Percentiles rank a stretch among this genome's conserved stretches.
Conservation (phyloP, 1,284 basidiomycete genomes). For the Cronartium quercuum region DNA sequence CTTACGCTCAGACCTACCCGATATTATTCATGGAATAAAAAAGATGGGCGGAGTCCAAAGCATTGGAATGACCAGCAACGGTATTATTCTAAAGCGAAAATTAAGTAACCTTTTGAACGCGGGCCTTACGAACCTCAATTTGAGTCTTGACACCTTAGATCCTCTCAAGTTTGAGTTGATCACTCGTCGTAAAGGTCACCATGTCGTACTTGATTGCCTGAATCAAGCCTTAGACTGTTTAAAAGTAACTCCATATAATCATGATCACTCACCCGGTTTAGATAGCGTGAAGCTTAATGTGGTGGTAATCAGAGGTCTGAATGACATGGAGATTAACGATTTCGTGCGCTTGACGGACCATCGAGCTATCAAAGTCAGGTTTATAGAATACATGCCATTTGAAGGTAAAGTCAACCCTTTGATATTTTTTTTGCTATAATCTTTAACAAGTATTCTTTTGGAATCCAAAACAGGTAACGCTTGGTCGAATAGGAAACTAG, state of each 20-base stretch:
- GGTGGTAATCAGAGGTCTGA: slow-evolving; percentile 71
- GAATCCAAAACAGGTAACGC: slow-evolving; percentile 60
- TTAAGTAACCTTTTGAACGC: slow-evolving; percentile 56
- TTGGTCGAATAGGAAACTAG: slow-evolving; percentile 75
- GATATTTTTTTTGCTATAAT: slow-evolving; percentile 4
- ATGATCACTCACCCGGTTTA: slow-evolving; percentile 51
- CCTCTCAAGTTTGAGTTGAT: slow-evolving; percentile 81
- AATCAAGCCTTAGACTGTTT: slow-evolving; percentile 56
- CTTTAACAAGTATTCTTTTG: neutral
- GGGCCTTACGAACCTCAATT: slow-evolving; percentile 74
- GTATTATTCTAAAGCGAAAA: neutral
- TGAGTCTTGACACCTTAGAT: slow-evolving; percentile 78
- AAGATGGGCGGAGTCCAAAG: slow-evolving; percentile 41
- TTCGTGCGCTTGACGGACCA: slow-evolving; percentile 69
- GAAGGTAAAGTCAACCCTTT: slow-evolving; percentile 56
- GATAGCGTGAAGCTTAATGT: slow-evolving; percentile 71
- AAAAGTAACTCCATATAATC: neutral
- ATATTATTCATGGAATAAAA: slow-evolving; percentile 60
- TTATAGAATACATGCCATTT: slow-evolving; percentile 92
- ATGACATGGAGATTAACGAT: slow-evolving; percentile 68
- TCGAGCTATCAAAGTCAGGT: slow-evolving; percentile 63
- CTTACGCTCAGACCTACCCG: slow-evolving; percentile 67
- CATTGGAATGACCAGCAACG: neutral
- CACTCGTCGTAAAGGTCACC: slow-evolving; percentile 65
- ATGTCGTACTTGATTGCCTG: slow-evolving; percentile 66